Percentiles rank a stretch among this genome's conserved stretches.
Evolutionary conservation across 441 rosid species (phyloP).

Genomic region (Pelargonium australe): DNA sequence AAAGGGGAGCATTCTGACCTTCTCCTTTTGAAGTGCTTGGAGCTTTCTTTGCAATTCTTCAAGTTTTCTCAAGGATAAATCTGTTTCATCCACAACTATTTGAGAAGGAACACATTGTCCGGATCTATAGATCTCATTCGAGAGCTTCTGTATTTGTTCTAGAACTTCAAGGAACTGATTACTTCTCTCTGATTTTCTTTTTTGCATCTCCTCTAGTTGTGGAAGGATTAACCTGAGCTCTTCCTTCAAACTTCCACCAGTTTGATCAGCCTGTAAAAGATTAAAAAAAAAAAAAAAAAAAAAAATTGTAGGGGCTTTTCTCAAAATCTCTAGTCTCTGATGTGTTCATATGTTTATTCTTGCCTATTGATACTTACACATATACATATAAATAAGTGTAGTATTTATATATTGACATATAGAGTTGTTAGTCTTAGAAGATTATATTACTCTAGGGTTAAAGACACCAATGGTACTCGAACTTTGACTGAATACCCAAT

Average conservation of each 20-base stretch:
- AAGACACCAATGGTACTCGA: too few relatives aligned
- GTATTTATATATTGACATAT: too few relatives aligned
- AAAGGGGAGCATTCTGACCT: conserved; percentile 36
- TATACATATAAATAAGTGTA: too few relatives aligned
- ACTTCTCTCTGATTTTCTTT: conserved; percentile 63
- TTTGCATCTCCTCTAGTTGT: conserved; percentile 81
- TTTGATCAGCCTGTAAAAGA: conserved; percentile 58
- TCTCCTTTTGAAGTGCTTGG: conserved; percentile 70
- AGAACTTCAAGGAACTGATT: conserved; percentile 65
- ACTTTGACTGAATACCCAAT: too few relatives aligned
- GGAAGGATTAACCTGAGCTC: conserved; percentile 69
- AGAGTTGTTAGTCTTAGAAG: too few relatives aligned
- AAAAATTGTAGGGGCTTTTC: too few relatives aligned
- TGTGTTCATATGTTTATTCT: too few relatives aligned
- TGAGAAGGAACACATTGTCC: conserved; percentile 24
- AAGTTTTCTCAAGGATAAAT: conserved; percentile 73
- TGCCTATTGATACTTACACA: too few relatives aligned
- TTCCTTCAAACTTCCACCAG: conserved; percentile 65
- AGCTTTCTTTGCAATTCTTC: conserved; percentile 75
- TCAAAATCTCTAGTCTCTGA: too few relatives aligned
- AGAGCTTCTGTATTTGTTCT: conserved; percentile 45
- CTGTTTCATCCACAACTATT: conserved; percentile 54
- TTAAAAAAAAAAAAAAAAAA: neutral
- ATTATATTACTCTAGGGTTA: too few relatives aligned
- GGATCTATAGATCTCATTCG: conserved; percentile 51